Conservation (phyloP, 192 early-diverging fungal genomes). For the Coemansia sp. region DNA sequence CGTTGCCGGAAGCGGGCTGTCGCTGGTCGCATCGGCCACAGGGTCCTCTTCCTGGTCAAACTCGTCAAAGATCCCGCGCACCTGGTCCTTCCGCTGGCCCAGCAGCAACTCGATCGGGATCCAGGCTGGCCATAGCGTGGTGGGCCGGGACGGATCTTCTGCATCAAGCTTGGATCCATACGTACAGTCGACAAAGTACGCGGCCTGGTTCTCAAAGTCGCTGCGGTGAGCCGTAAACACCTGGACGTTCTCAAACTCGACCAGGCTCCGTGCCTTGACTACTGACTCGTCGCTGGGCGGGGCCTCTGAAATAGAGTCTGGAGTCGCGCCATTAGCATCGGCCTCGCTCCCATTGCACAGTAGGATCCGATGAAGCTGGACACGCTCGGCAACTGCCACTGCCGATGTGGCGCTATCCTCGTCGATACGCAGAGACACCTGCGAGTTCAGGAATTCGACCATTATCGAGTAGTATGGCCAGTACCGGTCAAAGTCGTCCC, state of each 20-base stretch:
- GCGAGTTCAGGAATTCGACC: constrained; percentile 52
- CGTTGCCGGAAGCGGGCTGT: neutral
- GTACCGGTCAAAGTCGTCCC: constrained; percentile 46
- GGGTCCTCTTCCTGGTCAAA: constrained; percentile 3
- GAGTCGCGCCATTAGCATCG: neutral
- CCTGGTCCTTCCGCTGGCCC: constrained; percentile 27
- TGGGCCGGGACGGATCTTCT: constrained; percentile 18
- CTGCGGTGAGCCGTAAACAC: constrained; percentile 43
- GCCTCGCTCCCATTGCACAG: constrained; percentile 36
- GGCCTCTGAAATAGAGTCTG: neutral
- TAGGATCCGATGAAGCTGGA: constrained; percentile 40
- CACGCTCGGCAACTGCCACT: constrained; percentile 40
- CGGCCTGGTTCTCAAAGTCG: constrained; percentile 39
- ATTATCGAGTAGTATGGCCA: constrained; percentile 39
- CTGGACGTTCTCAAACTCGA: constrained; percentile 49
- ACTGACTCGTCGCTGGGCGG: constrained; percentile 45
- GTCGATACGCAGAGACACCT: constrained; percentile 48
- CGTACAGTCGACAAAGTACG: constrained; percentile 46
- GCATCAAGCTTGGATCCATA: constrained; percentile 31
- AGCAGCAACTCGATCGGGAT: constrained; percentile 52
- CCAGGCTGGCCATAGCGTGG: constrained; percentile 50
- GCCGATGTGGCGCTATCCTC: constrained; percentile 37
- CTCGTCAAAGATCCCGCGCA: constrained; percentile 40
- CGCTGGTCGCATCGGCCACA: neutral
- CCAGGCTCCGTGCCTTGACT: constrained; percentile 48